A percentile compares a stretch with the other conserved stretches of the same genome.
These are phyloP conservation scores for Gynostemma pentaphyllum DNA, from an alignment of 306 rosid genomes.

Conservation along the genomic window DNA sequence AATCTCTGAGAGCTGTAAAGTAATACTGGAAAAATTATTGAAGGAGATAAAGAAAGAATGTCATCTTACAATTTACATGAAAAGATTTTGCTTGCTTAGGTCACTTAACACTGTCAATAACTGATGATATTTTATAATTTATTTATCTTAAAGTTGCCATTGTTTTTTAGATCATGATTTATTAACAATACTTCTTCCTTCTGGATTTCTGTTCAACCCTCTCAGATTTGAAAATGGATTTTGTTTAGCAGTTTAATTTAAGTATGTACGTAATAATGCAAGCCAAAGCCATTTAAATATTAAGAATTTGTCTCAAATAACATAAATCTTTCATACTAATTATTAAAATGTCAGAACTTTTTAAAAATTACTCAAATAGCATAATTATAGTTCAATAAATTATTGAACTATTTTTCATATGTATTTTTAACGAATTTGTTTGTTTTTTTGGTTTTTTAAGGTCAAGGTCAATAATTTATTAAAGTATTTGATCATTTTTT, in stretches of 20 bases:
- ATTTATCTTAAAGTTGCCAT: neutral
- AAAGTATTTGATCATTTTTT: too few species aligned
- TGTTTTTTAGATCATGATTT: neutral
- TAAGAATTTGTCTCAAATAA: neutral
- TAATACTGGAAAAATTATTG: conserved; percentile 23
- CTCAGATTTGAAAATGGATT: neutral
- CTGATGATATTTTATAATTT: too few species aligned
- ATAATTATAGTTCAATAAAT: too few species aligned
- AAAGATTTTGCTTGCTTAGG: conserved; percentile 27
- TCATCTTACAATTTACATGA: conserved; percentile 21
- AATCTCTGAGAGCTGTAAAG: conserved; percentile 48
- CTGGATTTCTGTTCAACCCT: neutral
- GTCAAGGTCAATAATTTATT: too few species aligned
- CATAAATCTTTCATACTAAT: too few species aligned
- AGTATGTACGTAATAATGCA: too few species aligned
- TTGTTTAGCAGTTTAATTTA: neutral
- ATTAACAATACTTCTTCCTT: neutral
- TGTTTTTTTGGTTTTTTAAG: too few species aligned
- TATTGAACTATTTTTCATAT: too few species aligned
- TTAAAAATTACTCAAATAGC: too few species aligned
- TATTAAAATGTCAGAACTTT: too few species aligned
- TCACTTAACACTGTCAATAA: conserved; percentile 4
- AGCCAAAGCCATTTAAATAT: neutral
- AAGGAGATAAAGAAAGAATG: conserved; percentile 19
- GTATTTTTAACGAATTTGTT: too few species aligned